Conservation (phyloP, 2,329 filamentous ascomycete species). For the Ustulina deusta region DNA sequence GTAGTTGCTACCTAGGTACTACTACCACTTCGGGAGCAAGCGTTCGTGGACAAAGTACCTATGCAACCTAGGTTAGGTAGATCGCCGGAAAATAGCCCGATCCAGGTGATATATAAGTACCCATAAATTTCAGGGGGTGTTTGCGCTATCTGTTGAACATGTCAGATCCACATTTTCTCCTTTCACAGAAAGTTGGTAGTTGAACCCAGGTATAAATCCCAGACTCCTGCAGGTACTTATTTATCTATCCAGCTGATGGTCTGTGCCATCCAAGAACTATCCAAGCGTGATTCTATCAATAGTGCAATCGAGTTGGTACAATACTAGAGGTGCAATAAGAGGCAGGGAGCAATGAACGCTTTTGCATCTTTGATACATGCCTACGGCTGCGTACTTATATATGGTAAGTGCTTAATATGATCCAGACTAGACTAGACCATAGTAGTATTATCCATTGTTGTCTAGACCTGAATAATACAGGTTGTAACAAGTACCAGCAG, state of each 20-base stretch:
- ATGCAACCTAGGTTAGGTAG: neutral
- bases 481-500: neutral
- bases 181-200: conserved; percentile 18
- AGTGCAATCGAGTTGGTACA: neutral
- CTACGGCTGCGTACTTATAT: neutral
- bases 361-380: neutral
- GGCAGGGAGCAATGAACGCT: neutral
- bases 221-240: conserved; percentile 6
- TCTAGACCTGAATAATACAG: neutral
- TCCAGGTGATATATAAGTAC: conserved; percentile 15
- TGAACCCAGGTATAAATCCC: neutral
- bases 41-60: neutral
- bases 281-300: neutral
- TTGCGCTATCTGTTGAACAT: conserved; percentile 20
- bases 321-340: neutral
- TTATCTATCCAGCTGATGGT: neutral
- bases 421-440: neutral
- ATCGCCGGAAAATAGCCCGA: conserved; percentile 16
- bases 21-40: too few species aligned
- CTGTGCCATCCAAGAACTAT: neutral
- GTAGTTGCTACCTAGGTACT: too few species aligned
- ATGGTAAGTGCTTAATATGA: neutral
- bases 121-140: conserved; percentile 29
- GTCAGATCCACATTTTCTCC: conserved; percentile 15
- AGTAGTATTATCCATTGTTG: neutral